These are phyloP conservation scores for Cystobasidium pallidum DNA, from an alignment of 1,284 basidiomycete species.

Conservation along the genomic window DNA sequence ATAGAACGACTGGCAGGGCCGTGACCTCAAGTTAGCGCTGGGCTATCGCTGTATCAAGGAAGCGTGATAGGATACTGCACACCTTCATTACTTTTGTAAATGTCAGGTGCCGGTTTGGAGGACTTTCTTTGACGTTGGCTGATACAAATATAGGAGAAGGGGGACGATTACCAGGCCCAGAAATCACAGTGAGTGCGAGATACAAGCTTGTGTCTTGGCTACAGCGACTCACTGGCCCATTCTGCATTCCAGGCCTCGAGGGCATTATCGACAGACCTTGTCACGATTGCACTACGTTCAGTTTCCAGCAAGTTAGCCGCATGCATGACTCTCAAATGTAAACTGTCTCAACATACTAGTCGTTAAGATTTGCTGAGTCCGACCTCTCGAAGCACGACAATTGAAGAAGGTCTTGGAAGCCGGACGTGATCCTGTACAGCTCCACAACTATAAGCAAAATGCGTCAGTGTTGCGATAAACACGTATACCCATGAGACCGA, in stretches of 20 bases:
- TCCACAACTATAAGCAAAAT: constrained; percentile 2
- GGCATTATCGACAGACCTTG: constrained; percentile 23
- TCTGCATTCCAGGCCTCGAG: constrained; percentile 34
- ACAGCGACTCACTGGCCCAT: constrained; percentile 18
- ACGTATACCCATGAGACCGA: not conserved
- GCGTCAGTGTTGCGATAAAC: not conserved
- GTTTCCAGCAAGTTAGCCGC: not conserved
- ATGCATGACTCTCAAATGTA: too few relatives aligned
- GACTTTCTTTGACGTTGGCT: not conserved
- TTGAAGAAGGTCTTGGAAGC: constrained; percentile 35
- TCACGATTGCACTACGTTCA: constrained; percentile 29
- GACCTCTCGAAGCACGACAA: constrained; percentile 32
- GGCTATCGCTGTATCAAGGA: too few relatives aligned
- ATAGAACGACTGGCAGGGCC: constrained; percentile 14
- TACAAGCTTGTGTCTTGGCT: too few relatives aligned
- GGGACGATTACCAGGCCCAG: too few relatives aligned
- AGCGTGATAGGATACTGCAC: not conserved
- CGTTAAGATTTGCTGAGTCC: constrained; percentile 10
- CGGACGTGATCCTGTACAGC: constrained; percentile 36
- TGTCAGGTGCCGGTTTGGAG: constrained; percentile 1
- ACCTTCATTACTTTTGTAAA: too few relatives aligned
- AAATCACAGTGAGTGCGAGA: too few relatives aligned
- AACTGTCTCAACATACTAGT: constrained; percentile 32
- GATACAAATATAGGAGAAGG: not conserved
- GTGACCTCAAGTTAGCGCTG: not conserved